phyloP scores from a whole-genome alignment of 129 eudicot species.

The Arctium lappa region DNA sequence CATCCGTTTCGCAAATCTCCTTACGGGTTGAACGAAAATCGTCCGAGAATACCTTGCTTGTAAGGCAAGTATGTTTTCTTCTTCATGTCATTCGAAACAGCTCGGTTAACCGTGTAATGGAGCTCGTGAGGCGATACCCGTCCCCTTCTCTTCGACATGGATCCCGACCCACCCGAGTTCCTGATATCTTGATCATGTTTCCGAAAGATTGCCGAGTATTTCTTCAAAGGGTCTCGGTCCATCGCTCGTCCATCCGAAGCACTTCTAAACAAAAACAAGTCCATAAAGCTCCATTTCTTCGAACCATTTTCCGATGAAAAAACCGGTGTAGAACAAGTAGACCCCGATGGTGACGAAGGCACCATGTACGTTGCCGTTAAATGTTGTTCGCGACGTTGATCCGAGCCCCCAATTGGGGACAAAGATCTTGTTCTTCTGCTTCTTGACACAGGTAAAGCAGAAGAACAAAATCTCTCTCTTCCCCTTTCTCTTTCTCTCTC shows the following conservation, averaged over 20 bases:
- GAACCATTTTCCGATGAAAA: conserved; percentile 21
- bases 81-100: conserved; percentile 67
- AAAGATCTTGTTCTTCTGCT: conserved; percentile 64
- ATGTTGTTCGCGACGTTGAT: conserved; percentile 40
- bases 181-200: conserved; percentile 33
- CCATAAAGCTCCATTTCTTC: conserved; percentile 62
- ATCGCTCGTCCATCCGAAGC: conserved; percentile 84
- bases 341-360: not conserved
- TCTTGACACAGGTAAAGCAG: conserved; percentile 40
- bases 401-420: conserved; percentile 57
- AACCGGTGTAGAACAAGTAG: conserved; percentile 6
- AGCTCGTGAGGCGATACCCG: conserved; percentile 76
- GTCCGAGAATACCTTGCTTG: conserved; percentile 79
- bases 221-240: conserved; percentile 66
- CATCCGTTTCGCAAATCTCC: not conserved
- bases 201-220: conserved; percentile 42
- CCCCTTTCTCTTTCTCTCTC: conserved; percentile 58
- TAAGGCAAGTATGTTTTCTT: conserved; percentile 86
- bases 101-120: conserved; percentile 74
- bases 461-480: conserved; percentile 26
- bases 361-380: not conserved
- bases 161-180: conserved; percentile 26
- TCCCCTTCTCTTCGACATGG: conserved; percentile 46
- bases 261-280: conserved; percentile 78
- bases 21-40: conserved; percentile 52